phyloP scores from a whole-genome alignment of 176 grass and related monocot genomes.

The Eleusine coracana region DNA sequence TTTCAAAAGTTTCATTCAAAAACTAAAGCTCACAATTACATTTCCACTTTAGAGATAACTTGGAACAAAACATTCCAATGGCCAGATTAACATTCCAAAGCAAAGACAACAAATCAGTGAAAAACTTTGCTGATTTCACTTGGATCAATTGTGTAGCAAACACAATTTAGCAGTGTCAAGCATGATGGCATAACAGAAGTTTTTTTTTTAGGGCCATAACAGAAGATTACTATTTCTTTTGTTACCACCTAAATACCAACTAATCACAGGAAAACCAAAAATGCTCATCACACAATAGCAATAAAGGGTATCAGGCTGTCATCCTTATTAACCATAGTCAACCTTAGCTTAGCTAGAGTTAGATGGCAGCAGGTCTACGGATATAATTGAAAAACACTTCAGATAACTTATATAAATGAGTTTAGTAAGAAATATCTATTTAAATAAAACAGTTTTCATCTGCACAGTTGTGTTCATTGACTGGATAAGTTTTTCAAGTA shows the following conservation, averaged over 20 bases:
- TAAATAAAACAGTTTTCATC: background rate
- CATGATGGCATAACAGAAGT: background rate
- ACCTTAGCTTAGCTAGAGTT: background rate
- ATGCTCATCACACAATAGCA: background rate
- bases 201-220: too few species aligned
- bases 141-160: background rate
- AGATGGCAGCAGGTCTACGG: background rate
- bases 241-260: background rate
- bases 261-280: background rate
- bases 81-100: background rate
- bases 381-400: background rate
- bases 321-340: background rate
- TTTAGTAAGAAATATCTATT: background rate
- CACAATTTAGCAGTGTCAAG: background rate
- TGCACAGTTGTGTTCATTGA: background rate
- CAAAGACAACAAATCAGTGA: background rate
- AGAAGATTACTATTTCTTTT: background rate
- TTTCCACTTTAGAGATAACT: constrained; percentile 35
- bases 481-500: background rate
- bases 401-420: background rate
- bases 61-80: background rate
- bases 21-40: background rate
- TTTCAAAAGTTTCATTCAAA: background rate
- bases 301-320: background rate
- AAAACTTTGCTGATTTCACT: background rate